phyloP scores from a whole-genome alignment of 768 basidiomycete genomes.

The Termitomyces sp. region DNA sequence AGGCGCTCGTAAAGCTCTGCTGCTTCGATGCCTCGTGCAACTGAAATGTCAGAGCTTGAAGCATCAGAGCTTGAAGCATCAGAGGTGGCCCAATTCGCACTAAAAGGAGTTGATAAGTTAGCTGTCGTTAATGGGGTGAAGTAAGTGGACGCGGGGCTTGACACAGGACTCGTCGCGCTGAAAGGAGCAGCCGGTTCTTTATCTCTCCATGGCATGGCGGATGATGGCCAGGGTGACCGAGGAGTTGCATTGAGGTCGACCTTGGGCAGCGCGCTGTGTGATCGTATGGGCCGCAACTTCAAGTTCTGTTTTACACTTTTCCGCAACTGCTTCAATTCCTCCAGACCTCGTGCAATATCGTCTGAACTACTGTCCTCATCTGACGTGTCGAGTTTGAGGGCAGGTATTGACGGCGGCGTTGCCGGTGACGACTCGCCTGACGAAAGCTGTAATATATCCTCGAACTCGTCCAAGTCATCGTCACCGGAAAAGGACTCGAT shows the following conservation, averaged over 20 bases:
- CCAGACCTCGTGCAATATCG: slow-evolving; percentile 65
- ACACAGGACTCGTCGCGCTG: slow-evolving; percentile 41
- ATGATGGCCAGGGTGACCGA: slow-evolving; percentile 19
- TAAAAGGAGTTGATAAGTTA: slow-evolving; percentile 19
- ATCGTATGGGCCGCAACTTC: slow-evolving; percentile 70
- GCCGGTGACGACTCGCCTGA: slow-evolving; percentile 29
- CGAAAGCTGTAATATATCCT: slow-evolving; percentile 34
- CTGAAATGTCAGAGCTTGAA: slow-evolving; percentile 19
- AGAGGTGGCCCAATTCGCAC: slow-evolving; percentile 21
- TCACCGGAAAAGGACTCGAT: slow-evolving; percentile 22
- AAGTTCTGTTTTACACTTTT: slow-evolving; percentile 73
- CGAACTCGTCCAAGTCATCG: slow-evolving; percentile 30
- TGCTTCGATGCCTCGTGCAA: slow-evolving; percentile 35
- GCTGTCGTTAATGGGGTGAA: slow-evolving; percentile 43
- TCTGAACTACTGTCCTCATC: slow-evolving; percentile 38
- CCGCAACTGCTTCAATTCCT: slow-evolving; percentile 61
- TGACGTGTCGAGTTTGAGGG: slow-evolving; percentile 23
- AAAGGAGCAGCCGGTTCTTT: slow-evolving; percentile 20
- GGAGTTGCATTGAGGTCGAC: slow-evolving; percentile 25
- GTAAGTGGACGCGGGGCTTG: slow-evolving; percentile 38
- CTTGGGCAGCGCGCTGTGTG: slow-evolving; percentile 46
- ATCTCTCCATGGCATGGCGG: slow-evolving; percentile 17
- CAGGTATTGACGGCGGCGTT: slow-evolving; percentile 27
- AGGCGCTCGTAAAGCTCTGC: slow-evolving; percentile 44
- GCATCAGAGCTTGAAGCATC: slow-evolving; percentile 8